These are phyloP conservation scores for Beta macrorhiza DNA, from an alignment of 179 eudicot genomes.

Conservation along the genomic window DNA sequence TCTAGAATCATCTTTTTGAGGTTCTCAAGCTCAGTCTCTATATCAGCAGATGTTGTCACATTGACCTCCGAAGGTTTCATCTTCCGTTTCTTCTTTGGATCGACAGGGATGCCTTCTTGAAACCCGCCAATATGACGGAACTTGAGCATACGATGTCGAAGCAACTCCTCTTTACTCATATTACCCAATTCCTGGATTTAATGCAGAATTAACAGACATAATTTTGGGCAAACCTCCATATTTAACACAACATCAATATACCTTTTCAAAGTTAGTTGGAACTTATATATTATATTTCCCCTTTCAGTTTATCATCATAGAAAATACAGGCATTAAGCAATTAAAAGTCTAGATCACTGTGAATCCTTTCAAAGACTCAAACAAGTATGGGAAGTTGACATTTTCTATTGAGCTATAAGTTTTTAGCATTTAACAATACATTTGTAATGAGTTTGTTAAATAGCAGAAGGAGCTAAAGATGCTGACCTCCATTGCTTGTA, in stretches of 20 bases:
- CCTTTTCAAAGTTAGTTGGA: too few species aligned
- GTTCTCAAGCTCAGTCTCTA: conserved; percentile 30
- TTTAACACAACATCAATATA: not conserved
- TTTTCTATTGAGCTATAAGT: not conserved
- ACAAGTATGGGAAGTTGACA: not conserved
- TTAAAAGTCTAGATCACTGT: not conserved
- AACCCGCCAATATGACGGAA: conserved; percentile 35
- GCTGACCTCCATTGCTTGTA: conserved; percentile 83
- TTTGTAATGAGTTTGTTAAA: too few species aligned
- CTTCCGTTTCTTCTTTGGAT: conserved; percentile 31
- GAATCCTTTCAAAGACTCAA: not conserved
- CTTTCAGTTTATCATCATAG: not conserved
- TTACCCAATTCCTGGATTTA: conserved; percentile 29
- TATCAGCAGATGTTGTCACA: conserved; percentile 20
- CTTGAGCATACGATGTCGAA: conserved; percentile 38
- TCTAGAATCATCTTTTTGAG: conserved; percentile 34
- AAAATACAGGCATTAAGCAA: not conserved
- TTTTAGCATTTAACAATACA: not conserved
- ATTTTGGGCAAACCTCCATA: not conserved
- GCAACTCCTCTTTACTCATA: conserved; percentile 32
- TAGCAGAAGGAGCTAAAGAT: not conserved
- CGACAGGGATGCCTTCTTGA: conserved; percentile 30
- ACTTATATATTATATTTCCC: too few species aligned
- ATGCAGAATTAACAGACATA: not conserved
- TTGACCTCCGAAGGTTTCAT: conserved; percentile 35